Evolutionary conservation across 495 filamentous ascomycete genomes (phyloP).

Genomic region (Neurospora sp.): DNA sequence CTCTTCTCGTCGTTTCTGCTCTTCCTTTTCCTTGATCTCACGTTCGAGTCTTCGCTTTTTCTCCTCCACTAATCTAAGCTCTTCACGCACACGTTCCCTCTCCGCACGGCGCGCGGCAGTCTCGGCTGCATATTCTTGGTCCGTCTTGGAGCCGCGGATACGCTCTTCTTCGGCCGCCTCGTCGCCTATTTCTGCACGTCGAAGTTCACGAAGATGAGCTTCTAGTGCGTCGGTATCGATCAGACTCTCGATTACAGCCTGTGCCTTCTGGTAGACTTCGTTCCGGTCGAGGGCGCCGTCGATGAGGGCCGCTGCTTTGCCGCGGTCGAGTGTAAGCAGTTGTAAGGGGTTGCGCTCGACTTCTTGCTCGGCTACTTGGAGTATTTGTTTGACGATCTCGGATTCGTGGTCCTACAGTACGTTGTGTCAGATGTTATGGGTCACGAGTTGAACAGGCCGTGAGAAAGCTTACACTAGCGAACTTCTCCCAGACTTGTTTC

Average conservation of each 20-base stretch:
- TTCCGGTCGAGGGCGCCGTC: constrained; percentile 79
- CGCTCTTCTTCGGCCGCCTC: constrained; percentile 61
- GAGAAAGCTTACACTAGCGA: constrained; percentile 54
- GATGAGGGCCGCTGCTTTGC: constrained; percentile 72
- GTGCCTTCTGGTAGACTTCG: constrained; percentile 67
- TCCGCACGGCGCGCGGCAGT: constrained; percentile 55
- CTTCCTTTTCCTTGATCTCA: constrained; percentile 54
- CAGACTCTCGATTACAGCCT: constrained; percentile 54
- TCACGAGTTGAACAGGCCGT: constrained; percentile 2
- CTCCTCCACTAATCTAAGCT: constrained; percentile 54
- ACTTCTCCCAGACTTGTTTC: constrained; percentile 71
- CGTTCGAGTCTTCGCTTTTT: constrained; percentile 53
- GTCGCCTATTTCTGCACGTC: constrained; percentile 63
- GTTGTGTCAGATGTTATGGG: neutral
- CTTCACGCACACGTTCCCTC: constrained; percentile 53
- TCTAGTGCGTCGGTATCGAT: constrained; percentile 60
- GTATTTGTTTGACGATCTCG: constrained; percentile 53
- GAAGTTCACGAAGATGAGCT: constrained; percentile 55
- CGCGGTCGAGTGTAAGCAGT: constrained; percentile 65
- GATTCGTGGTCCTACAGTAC: constrained; percentile 50
- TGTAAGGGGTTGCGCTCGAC: constrained; percentile 66
- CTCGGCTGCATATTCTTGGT: constrained; percentile 68
- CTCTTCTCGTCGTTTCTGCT: constrained; percentile 44
- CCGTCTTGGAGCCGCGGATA: constrained; percentile 62
- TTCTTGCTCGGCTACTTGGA: constrained; percentile 66